Evolutionary conservation across 1,284 basidiomycete genomes (phyloP).

Genomic region (Phlebopus sp.): DNA sequence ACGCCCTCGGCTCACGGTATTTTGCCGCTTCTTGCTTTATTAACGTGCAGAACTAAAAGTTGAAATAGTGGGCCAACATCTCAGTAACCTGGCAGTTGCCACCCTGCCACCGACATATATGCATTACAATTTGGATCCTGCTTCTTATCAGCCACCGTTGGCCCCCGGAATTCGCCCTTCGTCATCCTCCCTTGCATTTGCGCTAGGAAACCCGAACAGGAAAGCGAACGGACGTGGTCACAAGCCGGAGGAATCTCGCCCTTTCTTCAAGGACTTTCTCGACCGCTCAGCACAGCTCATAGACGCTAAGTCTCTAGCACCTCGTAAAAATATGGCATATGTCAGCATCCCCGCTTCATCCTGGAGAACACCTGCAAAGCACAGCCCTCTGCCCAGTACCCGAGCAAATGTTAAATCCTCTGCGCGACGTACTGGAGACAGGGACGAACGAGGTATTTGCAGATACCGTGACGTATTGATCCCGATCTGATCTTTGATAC

Average conservation of each 20-base stretch:
- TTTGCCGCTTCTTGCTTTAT: conserved; percentile 22
- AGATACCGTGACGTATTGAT: not conserved
- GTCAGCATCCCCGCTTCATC: conserved; percentile 52
- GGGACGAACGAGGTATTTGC: conserved; percentile 66
- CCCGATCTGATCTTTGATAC: conserved; percentile 9
- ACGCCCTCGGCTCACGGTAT: conserved; percentile 69
- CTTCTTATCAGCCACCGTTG: conserved; percentile 48
- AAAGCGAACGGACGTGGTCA: conserved; percentile 36
- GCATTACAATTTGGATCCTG: conserved; percentile 43
- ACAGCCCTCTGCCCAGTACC: conserved; percentile 26
- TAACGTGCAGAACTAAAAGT: conserved; percentile 16
- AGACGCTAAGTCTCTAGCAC: conserved; percentile 23
- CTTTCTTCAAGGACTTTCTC: conserved; percentile 64
- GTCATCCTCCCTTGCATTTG: conserved; percentile 69
- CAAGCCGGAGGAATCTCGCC: conserved; percentile 54
- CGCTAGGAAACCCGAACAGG: conserved; percentile 52
- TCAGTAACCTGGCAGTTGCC: conserved; percentile 54
- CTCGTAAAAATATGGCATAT: conserved; percentile 49
- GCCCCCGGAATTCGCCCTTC: conserved; percentile 60
- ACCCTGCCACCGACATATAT: conserved; percentile 58
- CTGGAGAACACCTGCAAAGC: conserved; percentile 42
- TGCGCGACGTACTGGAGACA: conserved; percentile 62
- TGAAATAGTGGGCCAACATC: conserved; percentile 58
- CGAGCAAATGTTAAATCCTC: conserved; percentile 42
- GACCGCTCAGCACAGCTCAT: conserved; percentile 46